phyloP scores from a whole-genome alignment of 495 filamentous ascomycete species.

The Xylaria flabelliformis region DNA sequence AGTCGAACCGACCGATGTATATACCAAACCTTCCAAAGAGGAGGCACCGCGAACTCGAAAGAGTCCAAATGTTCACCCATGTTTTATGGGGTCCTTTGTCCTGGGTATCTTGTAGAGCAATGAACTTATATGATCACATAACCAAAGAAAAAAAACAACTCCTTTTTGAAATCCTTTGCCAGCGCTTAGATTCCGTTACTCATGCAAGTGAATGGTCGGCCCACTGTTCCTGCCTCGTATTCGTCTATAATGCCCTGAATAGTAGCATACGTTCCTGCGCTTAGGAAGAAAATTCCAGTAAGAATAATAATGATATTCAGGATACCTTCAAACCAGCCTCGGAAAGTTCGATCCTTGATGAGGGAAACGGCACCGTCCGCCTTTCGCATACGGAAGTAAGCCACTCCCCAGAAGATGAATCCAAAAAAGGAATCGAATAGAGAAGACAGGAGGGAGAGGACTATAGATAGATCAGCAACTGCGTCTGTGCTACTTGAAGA shows the following conservation, averaged over 20 bases:
- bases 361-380: slow-evolving; percentile 70
- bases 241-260: slow-evolving; percentile 69
- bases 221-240: slow-evolving; percentile 60
- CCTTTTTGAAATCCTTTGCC: background rate
- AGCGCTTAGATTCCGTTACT: slow-evolving; percentile 59
- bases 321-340: slow-evolving; percentile 65
- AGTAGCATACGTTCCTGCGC: slow-evolving; percentile 79
- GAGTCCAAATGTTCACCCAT: background rate
- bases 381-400: slow-evolving; percentile 81
- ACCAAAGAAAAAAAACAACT: slow-evolving; percentile 4
- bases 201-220: slow-evolving; percentile 68
- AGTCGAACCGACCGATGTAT: background rate
- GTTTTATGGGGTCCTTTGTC: slow-evolving; percentile 9
- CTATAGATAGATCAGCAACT: slow-evolving; percentile 34
- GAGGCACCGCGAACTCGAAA: background rate
- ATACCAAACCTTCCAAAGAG: background rate
- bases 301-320: slow-evolving; percentile 74
- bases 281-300: slow-evolving; percentile 77
- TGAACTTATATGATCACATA: slow-evolving; percentile 8
- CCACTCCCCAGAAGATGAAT: slow-evolving; percentile 93
- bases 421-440: slow-evolving; percentile 93
- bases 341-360: slow-evolving; percentile 62
- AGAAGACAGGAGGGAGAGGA: slow-evolving; percentile 85
- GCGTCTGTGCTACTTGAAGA: background rate
- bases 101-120: slow-evolving; percentile 23